Conservation (phyloP, 768 basidiomycete genomes). For the Boletus eberwhitei region DNA sequence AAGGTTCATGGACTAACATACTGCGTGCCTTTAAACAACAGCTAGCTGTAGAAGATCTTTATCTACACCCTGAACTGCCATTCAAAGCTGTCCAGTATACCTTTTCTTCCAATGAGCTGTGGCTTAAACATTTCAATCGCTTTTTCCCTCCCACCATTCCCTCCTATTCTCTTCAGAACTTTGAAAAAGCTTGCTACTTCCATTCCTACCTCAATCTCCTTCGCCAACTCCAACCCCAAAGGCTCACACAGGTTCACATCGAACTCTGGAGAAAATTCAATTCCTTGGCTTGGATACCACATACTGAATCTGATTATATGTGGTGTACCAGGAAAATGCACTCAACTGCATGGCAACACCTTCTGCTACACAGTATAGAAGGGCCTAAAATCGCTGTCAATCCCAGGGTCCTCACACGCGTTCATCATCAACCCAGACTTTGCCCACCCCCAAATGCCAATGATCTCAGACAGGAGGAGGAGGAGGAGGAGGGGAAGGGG, state of each 20-base stretch:
- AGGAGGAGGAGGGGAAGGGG: no score
- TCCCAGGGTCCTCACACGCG: no score
- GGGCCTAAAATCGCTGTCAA: no score
- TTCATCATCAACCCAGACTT: no score
- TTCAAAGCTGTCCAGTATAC: background rate
- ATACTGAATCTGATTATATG: background rate
- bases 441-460: no score
- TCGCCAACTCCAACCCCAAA: background rate
- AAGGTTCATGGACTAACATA: constrained; percentile 4
- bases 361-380: no score
- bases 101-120: background rate
- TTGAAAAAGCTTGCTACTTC: background rate
- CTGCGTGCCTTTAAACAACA: background rate
- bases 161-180: background rate
- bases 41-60: background rate
- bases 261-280: background rate
- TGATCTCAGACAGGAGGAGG: no score
- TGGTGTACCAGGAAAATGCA: background rate
- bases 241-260: background rate
- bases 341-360: no score
- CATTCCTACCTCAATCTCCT: background rate
- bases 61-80: background rate
- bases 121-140: background rate
- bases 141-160: background rate
- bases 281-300: background rate